Percentiles rank a stretch among this genome's conserved stretches.
Conservation (phyloP, 2,329 filamentous ascomycete species). For the Byssochlamys sp. region DNA sequence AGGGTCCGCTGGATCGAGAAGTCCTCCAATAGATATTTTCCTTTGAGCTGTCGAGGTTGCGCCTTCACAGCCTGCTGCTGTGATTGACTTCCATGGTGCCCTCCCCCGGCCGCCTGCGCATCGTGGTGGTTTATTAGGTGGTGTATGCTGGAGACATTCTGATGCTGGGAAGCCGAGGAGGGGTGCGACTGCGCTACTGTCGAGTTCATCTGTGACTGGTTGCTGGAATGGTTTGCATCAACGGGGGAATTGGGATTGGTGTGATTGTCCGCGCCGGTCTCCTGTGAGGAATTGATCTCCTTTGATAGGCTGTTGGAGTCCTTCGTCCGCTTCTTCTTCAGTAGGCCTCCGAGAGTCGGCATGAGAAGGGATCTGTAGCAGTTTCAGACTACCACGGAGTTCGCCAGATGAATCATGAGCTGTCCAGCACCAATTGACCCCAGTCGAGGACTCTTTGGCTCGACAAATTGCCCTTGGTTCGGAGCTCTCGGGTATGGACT, state of each 20-base stretch:
- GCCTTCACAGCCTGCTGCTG: slow-evolving; percentile 9
- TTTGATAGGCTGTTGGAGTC: slow-evolving; percentile 54
- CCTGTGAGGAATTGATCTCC: not conserved
- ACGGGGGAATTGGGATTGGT: slow-evolving; percentile 52
- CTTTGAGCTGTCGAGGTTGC: slow-evolving; percentile 28
- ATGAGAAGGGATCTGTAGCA: slow-evolving; percentile 43
- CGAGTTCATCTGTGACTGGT: slow-evolving; percentile 27
- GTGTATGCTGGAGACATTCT: slow-evolving; percentile 70
- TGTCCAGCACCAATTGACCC: not conserved
- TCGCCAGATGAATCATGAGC: slow-evolving; percentile 6
- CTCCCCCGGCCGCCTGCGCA: slow-evolving; percentile 20
- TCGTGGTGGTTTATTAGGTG: slow-evolving; percentile 67
- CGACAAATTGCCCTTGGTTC: not conserved
- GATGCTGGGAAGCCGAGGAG: slow-evolving; percentile 27
- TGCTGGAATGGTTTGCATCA: slow-evolving; percentile 12
- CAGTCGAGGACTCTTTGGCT: not conserved
- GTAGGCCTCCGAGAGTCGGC: slow-evolving; percentile 80
- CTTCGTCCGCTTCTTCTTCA: slow-evolving; percentile 98
- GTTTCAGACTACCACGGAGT: slow-evolving; percentile 14
- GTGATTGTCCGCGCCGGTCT: not conserved
- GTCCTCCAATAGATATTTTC: slow-evolving; percentile 88
- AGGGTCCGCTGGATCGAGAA: slow-evolving; percentile 84
- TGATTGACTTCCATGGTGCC: slow-evolving; percentile 3
- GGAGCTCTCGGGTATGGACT: not conserved
- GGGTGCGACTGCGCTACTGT: slow-evolving; percentile 24